Evolutionary conservation across 805 yeast genomes (phyloP).

Genomic region (Tetrapisispora iriomotensis): DNA sequence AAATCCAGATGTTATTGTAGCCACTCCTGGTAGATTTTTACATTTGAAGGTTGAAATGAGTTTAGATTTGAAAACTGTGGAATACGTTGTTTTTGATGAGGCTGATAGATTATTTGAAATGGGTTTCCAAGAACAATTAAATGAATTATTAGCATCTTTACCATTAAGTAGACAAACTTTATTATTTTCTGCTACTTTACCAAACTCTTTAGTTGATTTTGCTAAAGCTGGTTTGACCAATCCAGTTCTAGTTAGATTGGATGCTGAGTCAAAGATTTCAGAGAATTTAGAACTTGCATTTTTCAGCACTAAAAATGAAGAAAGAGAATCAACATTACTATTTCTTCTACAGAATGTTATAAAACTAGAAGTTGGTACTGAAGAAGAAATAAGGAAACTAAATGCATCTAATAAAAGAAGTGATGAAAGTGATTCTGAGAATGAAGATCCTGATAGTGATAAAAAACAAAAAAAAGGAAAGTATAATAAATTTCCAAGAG

Average conservation of each 20-base stretch:
- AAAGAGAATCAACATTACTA: conserved; percentile 80
- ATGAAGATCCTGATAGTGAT: conserved; percentile 21
- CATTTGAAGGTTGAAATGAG: conserved; percentile 95
- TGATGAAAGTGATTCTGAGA: conserved; percentile 44
- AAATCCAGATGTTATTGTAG: conserved; percentile 89
- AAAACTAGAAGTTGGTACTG: conserved; percentile 69
- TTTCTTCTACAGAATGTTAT: conserved; percentile 75
- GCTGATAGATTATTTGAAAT: conserved; percentile 94
- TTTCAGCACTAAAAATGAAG: conserved; percentile 67
- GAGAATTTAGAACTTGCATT: conserved; percentile 88
- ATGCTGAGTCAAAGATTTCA: conserved; percentile 83
- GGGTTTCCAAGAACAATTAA: conserved; percentile 91
- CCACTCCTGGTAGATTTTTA: conserved; percentile 95
- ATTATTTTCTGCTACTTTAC: conserved; percentile 90
- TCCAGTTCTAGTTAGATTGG: conserved; percentile 87
- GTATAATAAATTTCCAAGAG: conserved; percentile 38
- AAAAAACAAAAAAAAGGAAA: conserved; percentile 25
- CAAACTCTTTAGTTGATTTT: conserved; percentile 84
- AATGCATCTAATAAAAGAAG: conserved; percentile 38
- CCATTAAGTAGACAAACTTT: conserved; percentile 81
- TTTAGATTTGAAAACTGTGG: conserved; percentile 70
- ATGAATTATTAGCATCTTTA: conserved; percentile 74
- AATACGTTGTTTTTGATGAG: conserved; percentile 91
- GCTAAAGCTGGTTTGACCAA: conserved; percentile 93
- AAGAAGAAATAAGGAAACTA: conserved; percentile 52